These are phyloP conservation scores for Trematosphaeria pertusa DNA, from an alignment of 2,329 filamentous ascomycete genomes.

Conservation along the genomic window DNA sequence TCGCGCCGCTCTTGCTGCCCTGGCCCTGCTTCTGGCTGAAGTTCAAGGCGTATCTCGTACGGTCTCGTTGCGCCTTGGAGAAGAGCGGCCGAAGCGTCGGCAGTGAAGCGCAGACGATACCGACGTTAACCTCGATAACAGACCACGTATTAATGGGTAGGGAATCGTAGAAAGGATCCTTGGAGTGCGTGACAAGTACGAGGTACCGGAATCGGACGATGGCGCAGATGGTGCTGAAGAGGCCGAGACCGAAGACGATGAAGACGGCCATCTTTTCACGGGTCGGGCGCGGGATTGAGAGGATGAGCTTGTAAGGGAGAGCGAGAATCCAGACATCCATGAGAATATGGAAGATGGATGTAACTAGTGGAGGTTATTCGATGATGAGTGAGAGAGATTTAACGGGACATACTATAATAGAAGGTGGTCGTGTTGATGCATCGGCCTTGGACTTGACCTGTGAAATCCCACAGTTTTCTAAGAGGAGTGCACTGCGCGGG, in stretches of 20 bases:
- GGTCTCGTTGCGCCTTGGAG: slow-evolving; percentile 23
- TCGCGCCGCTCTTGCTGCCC: slow-evolving; percentile 10
- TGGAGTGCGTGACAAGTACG: slow-evolving; percentile 44
- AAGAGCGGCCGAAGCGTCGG: slow-evolving; percentile 82
- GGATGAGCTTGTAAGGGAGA: slow-evolving; percentile 83
- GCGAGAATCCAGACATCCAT: slow-evolving; percentile 86
- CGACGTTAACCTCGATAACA: slow-evolving; percentile 85
- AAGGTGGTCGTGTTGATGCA: slow-evolving; percentile 40
- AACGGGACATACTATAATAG: slow-evolving; percentile 36
- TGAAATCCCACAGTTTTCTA: slow-evolving; percentile 38
- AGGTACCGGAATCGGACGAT: slow-evolving; percentile 61
- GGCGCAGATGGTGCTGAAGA: slow-evolving; percentile 89
- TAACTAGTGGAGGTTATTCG: slow-evolving; percentile 23
- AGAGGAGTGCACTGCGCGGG: slow-evolving; percentile 37
- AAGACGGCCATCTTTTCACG: slow-evolving; percentile 86
- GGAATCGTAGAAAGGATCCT: slow-evolving; percentile 70
- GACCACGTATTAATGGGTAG: slow-evolving; percentile 89
- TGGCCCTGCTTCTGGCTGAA: slow-evolving; percentile 8
- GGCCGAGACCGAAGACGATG: slow-evolving; percentile 80
- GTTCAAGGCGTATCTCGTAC: slow-evolving; percentile 20
- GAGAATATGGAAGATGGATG: slow-evolving; percentile 80
- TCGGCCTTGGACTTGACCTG: slow-evolving; percentile 27
- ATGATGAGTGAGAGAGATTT: no score
- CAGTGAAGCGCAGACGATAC: slow-evolving; percentile 87
- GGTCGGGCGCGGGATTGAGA: slow-evolving; percentile 78